A percentile compares a stretch with the other conserved stretches of the same genome.
Evolutionary conservation across 2,329 filamentous ascomycete species (phyloP).

Genomic region (Trichophyton mentagrophytes): DNA sequence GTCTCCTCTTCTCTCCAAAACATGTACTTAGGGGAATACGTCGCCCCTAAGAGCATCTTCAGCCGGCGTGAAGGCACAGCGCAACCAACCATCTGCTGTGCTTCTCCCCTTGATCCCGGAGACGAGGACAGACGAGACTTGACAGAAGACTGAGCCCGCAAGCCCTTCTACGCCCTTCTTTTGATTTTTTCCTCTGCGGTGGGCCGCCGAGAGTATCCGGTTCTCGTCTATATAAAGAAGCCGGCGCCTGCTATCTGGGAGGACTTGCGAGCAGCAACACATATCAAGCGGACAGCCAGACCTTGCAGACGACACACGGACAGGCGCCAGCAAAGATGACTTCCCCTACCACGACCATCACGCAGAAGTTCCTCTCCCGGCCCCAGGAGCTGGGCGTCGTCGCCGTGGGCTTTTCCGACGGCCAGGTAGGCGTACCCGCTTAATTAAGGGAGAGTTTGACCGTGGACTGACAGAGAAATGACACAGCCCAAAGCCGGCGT

Average conservation of each 20-base stretch:
- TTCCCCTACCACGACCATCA: conserved; percentile 42
- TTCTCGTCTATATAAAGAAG: background rate
- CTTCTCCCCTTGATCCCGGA: background rate
- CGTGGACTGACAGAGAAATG: background rate
- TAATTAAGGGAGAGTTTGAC: background rate
- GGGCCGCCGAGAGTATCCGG: background rate
- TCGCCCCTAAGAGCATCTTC: conserved; percentile 34
- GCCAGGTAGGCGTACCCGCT: conserved; percentile 53
- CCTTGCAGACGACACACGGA: background rate
- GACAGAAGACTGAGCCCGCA: no score
- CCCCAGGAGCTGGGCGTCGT: conserved; percentile 77
- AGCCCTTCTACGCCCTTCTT: background rate
- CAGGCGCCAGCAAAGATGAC: conserved; percentile 32
- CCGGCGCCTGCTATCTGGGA: background rate
- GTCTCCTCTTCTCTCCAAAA: conserved; percentile 26
- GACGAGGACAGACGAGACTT: background rate
- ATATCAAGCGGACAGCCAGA: conserved; percentile 8
- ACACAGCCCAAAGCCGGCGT: conserved; percentile 75
- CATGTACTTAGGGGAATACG: conserved; percentile 38
- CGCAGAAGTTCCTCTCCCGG: conserved; percentile 65
- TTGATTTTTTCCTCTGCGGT: background rate
- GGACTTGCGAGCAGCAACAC: background rate
- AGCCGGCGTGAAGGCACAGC: conserved; percentile 21
- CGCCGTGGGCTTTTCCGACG: conserved; percentile 90
- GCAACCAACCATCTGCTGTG: background rate